Evolutionary conservation across 139 green algal species (phyloP), one percentile per base, ranked within the genome.

Genomic region (Parachlorella kessleri): DNA sequence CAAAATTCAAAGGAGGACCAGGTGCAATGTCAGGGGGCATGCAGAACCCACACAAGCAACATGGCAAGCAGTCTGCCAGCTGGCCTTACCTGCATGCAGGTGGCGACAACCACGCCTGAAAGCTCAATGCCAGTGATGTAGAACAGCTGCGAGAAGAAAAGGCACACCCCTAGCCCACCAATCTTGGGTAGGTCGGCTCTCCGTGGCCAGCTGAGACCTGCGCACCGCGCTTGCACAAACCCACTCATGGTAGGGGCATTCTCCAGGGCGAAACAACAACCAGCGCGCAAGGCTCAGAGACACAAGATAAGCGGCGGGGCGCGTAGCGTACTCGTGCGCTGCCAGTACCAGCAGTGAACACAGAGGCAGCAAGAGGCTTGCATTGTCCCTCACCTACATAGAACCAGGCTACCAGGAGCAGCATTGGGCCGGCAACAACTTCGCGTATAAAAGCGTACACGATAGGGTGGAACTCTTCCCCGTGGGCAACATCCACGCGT

Each of bases 121-220:
- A 93, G 64, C 28, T 92, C 84, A 33, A 95, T 89, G 26, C 91
- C 91, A 23, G 92, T 39, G 73, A 95, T 92, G 81, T 90, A 95
- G 55, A 93, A 83, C n/a, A 93, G 83, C 84, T 95, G 90, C 23
- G 75, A 81, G 1, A 69, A 33, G 75, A 70, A 81, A 48, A 81
- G 72, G 48, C 55, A 42, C 3, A 30, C 28, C 0, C 75, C 75
- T 66, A 81, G 55, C 9, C 54, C 30, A 23, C 10, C 33, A 41
- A 81, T 66, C 23, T 53, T 69, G 36, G 74, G 68, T 37, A 86
- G 69, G 66, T 88, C 80, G 28, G 14, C 37, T 28, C 73, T 72
- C 69, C 70, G 78, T 9, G 83, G 80, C 24, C 76, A 54, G 2
- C 37, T 64, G 40, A 30, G 28, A 2, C 83, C 80, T 90, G 80